Evolutionary conservation across 2,329 filamentous ascomycete genomes (phyloP), one percentile per base, ranked within the genome.

Genomic region (Ophiocordyceps sinensis): DNA sequence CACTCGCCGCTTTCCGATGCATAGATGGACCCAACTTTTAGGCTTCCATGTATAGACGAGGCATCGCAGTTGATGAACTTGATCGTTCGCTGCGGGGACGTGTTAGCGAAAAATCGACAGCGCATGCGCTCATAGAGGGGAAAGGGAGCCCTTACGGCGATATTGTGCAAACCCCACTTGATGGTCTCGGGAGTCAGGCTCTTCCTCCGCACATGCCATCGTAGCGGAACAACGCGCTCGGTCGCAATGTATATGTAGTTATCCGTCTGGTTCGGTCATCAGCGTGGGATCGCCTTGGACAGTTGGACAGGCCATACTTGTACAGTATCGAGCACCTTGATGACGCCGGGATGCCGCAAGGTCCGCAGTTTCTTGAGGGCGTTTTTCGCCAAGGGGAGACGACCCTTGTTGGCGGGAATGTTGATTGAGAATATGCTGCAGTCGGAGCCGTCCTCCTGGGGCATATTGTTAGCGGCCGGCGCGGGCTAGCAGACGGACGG

Each of bases 341-440:
- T 81, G 23, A 98, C 85, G 38, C 91, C 91, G 1, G 91, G 91
- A 61, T 98, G 91, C 52, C 91, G 78, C 53, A 98, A 66, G 3
- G 89, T 98, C 50, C 89, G 81, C 48, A 94, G 74, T 65, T 96
- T 98, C 58, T 89, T 86, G 49, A 95, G 73, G 36, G 89, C 87
- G 66, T 98, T 98, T 63, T 81, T 86, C 41, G 91, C 91, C 41
- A 98, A 74, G 34, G 88, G 84, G 19, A 95, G 65, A 42, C 81
- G 79, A 36, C 84, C 79, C 59, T 79, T 85, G 60, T 94, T 89
- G 43, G 82, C 70, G 44, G 73, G 72, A 42, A 93, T 74, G 59
- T 98, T 89, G 68, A 98, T 98, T 51, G 87, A 85, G 65, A 98
- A 94, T 50, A 98, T 88, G 65, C 87, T 95, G 65, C 91, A 98